These are phyloP conservation scores for Lepidopterella palustris DNA, from an alignment of 495 filamentous ascomycete genomes.

Conservation along the genomic window DNA sequence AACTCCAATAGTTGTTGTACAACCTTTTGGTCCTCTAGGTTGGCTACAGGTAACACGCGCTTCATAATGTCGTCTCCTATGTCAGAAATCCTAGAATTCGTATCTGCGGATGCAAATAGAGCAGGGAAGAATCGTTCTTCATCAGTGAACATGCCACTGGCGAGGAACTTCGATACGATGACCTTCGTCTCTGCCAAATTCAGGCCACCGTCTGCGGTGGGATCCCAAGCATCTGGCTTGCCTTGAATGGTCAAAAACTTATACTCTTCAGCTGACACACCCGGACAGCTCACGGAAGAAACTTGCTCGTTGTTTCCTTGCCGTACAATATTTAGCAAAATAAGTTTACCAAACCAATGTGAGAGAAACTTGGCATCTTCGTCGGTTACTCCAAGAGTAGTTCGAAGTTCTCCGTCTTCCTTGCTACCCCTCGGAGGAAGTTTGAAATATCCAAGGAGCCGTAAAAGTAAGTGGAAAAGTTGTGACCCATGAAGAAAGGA, in stretches of 20 bases:
- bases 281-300: slow-evolving; percentile 49
- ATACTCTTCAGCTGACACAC: slow-evolving; percentile 63
- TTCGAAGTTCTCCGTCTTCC: slow-evolving; percentile 65
- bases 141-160: slow-evolving; percentile 78
- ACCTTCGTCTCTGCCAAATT: slow-evolving; percentile 65
- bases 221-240: slow-evolving; percentile 66
- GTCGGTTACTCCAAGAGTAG: slow-evolving; percentile 57
- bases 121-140: slow-evolving; percentile 74
- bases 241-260: slow-evolving; percentile 62
- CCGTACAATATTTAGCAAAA: slow-evolving; percentile 54
- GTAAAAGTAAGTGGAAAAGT: slow-evolving; percentile 79
- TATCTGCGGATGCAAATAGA: slow-evolving; percentile 71
- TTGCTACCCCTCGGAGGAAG: slow-evolving; percentile 68
- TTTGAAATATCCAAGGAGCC: slow-evolving; percentile 62
- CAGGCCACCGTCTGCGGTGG: slow-evolving; percentile 51
- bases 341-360: slow-evolving; percentile 68
- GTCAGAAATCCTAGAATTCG: slow-evolving; percentile 72
- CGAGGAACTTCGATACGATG: slow-evolving; percentile 60
- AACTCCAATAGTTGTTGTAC: slow-evolving; percentile 59
- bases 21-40: slow-evolving; percentile 62
- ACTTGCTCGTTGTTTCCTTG: slow-evolving; percentile 4
- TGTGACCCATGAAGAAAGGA: slow-evolving; percentile 57
- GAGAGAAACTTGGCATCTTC: slow-evolving; percentile 71
- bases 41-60: slow-evolving; percentile 53
- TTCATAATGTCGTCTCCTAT: slow-evolving; percentile 82